A percentile compares a stretch with the other conserved stretches of the same genome.
Evolutionary conservation across 805 yeast species (phyloP).

Genomic region (Saturnispora serradocipensis): DNA sequence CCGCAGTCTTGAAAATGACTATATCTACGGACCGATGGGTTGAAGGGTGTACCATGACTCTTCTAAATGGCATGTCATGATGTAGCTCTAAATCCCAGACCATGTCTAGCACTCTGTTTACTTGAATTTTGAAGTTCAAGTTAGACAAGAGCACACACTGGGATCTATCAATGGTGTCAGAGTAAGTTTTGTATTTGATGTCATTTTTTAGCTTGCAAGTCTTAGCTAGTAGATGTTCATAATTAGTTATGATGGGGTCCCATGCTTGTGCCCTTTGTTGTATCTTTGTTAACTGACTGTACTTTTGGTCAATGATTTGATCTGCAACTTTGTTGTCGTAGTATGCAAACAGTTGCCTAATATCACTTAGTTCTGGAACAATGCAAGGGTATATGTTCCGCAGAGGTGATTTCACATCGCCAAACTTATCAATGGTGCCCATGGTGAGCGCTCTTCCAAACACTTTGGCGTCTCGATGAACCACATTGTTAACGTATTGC

Average conservation of each 20-base stretch:
- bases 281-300: background rate
- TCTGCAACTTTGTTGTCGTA: background rate
- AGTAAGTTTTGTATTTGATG: background rate
- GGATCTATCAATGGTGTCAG: slow-evolving; percentile 1
- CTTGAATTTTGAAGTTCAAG: background rate
- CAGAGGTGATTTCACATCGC: background rate
- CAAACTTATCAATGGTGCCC: background rate
- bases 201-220: background rate
- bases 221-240: background rate
- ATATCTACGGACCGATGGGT: slow-evolving; percentile 1
- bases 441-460: background rate
- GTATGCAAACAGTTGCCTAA: background rate
- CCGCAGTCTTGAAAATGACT: slow-evolving; percentile 1
- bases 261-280: background rate
- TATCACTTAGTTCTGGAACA: slow-evolving; percentile 3
- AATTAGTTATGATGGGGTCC: background rate
- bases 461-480: background rate
- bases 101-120: background rate
- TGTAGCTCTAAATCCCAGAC: slow-evolving; percentile 7
- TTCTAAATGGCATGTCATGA: background rate
- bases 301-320: background rate
- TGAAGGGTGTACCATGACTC: background rate
- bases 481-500: background rate
- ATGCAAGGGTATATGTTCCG: background rate
- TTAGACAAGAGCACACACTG: slow-evolving; percentile 4